Conservation (phyloP, 2,329 filamentous ascomycete genomes). For the Fusarium kyushuense region DNA sequence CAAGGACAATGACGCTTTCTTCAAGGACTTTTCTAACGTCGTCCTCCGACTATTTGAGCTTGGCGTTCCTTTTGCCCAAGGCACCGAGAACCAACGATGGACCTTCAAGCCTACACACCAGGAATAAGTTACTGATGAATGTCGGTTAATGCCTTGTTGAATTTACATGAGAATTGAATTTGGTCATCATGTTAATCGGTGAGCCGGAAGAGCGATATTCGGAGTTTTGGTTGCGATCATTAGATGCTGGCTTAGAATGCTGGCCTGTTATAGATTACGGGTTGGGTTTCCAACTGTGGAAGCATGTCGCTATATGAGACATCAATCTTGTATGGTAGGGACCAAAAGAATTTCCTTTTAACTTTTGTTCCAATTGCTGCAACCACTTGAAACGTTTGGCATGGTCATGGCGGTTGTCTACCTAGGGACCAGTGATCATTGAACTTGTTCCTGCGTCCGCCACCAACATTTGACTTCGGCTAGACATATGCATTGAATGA, state of each 20-base stretch:
- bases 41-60: slow-evolving; percentile 90
- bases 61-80: slow-evolving; percentile 86
- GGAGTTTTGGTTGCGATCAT: slow-evolving; percentile 48
- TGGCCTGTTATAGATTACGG: slow-evolving; percentile 16
- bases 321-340: slow-evolving; percentile 10
- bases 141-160: slow-evolving; percentile 14
- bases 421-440: slow-evolving; percentile 2
- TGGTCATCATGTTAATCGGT: slow-evolving; percentile 36
- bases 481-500: not conserved
- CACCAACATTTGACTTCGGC: slow-evolving; percentile 8
- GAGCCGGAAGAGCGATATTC: slow-evolving; percentile 43
- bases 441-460: slow-evolving; percentile 27
- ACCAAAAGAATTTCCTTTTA: slow-evolving; percentile 8
- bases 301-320: slow-evolving; percentile 2
- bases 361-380: not conserved
- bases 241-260: slow-evolving; percentile 29
- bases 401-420: slow-evolving; percentile 1
- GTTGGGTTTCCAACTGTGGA: slow-evolving; percentile 6
- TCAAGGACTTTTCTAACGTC: slow-evolving; percentile 88
- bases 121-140: slow-evolving; percentile 43
- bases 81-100: slow-evolving; percentile 66
- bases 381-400: not conserved
- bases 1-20: slow-evolving; percentile 90
- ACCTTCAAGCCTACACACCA: slow-evolving; percentile 71
- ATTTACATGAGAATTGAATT: slow-evolving; percentile 34